Evolutionary conservation across 2,329 filamentous ascomycete genomes (phyloP).

Genomic region (Penicillium sclerotiorum): DNA sequence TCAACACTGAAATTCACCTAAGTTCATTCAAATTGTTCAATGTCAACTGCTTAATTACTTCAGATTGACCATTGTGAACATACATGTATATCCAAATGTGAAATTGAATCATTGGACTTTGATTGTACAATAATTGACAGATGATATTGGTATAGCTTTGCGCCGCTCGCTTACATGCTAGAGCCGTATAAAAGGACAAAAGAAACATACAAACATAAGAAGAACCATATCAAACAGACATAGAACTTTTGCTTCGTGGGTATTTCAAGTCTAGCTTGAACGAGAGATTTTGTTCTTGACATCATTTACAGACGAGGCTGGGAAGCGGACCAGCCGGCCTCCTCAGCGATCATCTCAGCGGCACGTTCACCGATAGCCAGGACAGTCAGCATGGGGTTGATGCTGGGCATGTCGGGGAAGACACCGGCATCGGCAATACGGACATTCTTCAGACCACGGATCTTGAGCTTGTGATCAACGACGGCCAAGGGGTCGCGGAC

Average conservation of each 20-base stretch:
- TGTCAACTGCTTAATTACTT: too few species aligned
- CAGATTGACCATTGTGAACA: too few species aligned
- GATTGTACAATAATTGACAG: too few species aligned
- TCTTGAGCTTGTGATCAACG: slow-evolving; percentile 73
- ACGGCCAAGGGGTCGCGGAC: slow-evolving; percentile 71
- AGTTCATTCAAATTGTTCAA: not conserved
- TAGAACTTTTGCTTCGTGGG: slow-evolving; percentile 23
- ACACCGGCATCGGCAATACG: slow-evolving; percentile 85
- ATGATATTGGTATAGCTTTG: too few species aligned
- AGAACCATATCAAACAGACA: too few species aligned
- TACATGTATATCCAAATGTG: not conserved
- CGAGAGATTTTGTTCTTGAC: not conserved
- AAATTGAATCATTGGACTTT: too few species aligned
- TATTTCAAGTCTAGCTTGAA: slow-evolving; percentile 10
- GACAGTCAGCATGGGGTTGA: slow-evolving; percentile 92
- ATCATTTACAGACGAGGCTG: slow-evolving; percentile 55
- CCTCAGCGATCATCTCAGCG: slow-evolving; percentile 78
- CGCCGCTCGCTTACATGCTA: slow-evolving; percentile 28
- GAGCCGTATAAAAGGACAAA: slow-evolving; percentile 14
- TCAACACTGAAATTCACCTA: not conserved
- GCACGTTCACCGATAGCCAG: slow-evolving; percentile 79
- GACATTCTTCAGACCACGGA: slow-evolving; percentile 71
- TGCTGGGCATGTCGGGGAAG: slow-evolving; percentile 82
- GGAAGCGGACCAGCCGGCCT: slow-evolving; percentile 66
- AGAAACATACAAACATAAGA: slow-evolving; percentile 8